phyloP scores from a whole-genome alignment of 148 eudicot genomes.

The Pouteria glomerata region DNA sequence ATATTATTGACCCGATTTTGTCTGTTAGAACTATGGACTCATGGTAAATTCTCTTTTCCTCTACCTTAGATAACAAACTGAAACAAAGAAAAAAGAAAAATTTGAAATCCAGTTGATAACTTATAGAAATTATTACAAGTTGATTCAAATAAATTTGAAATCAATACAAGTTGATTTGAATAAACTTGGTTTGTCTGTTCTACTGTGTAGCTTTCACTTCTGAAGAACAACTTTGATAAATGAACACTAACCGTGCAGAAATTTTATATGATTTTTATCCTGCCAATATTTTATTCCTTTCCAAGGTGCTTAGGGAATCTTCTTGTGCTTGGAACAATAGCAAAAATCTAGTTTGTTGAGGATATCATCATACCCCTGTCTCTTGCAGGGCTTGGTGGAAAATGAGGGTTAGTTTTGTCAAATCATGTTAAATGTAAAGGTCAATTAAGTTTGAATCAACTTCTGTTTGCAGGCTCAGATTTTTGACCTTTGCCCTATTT shows the following conservation, averaged over 20 bases:
- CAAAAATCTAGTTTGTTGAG: background rate
- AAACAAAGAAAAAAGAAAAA: too few relatives aligned
- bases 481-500: too few relatives aligned
- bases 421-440: too few relatives aligned
- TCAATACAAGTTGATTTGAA: background rate
- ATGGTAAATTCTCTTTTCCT: background rate
- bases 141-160: too few relatives aligned
- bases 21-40: background rate
- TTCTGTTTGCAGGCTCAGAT: too few relatives aligned
- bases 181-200: background rate
- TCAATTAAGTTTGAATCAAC: too few relatives aligned
- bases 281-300: background rate
- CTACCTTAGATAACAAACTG: background rate
- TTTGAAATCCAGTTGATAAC: too few relatives aligned
- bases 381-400: too few relatives aligned
- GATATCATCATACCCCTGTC: background rate
- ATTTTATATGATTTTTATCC: background rate
- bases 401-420: too few relatives aligned
- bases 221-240: background rate
- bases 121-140: background rate
- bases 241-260: background rate
- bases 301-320: background rate
- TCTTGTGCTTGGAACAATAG: background rate
- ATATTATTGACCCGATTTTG: too few relatives aligned
- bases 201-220: background rate